These are phyloP conservation scores for Rhodotorula sphaerocarpa DNA, from an alignment of 768 basidiomycete species.

Conservation along the genomic window DNA sequence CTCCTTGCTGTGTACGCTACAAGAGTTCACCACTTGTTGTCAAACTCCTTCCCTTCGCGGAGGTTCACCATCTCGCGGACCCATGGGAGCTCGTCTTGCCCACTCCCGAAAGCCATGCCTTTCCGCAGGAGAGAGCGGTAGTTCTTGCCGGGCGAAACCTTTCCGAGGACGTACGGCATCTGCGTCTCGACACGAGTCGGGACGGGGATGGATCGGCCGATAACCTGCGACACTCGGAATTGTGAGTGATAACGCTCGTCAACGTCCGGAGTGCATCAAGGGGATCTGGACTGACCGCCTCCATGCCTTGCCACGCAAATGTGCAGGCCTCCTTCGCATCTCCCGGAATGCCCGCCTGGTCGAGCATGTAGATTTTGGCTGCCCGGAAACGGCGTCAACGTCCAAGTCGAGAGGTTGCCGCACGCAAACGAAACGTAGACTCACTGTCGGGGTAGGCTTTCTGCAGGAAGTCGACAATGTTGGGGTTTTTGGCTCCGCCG, in stretches of 20 bases:
- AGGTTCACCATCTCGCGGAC: slow-evolving; percentile 13
- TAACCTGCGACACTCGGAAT: no score
- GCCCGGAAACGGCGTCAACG: background rate
- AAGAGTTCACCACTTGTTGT: slow-evolving; percentile 17
- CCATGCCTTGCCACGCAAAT: slow-evolving; percentile 40
- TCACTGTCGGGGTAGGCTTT: slow-evolving; percentile 1
- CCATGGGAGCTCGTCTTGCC: background rate
- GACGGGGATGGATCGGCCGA: slow-evolving; percentile 11
- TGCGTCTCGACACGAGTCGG: slow-evolving; percentile 14
- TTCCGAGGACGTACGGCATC: slow-evolving; percentile 32
- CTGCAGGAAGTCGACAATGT: slow-evolving; percentile 13
- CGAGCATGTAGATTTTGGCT: slow-evolving; percentile 37
- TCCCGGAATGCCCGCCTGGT: slow-evolving; percentile 32
- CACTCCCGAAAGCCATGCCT: slow-evolving; percentile 16
- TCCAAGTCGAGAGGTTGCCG: background rate
- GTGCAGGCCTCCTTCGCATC: slow-evolving; percentile 38
- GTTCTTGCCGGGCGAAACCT: slow-evolving; percentile 19
- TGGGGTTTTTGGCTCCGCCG: slow-evolving; percentile 39
- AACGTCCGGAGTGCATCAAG: background rate
- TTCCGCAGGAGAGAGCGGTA: slow-evolving; percentile 7
- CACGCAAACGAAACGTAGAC: background rate
- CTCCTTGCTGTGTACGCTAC: no score
- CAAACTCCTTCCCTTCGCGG: slow-evolving; percentile 7
- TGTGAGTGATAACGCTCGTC: background rate
- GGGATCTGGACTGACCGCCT: slow-evolving; percentile 8